These are phyloP conservation scores for Discostella stelligeroides DNA, from an alignment of 108 stramenopile species.

Conservation along the genomic window DNA sequence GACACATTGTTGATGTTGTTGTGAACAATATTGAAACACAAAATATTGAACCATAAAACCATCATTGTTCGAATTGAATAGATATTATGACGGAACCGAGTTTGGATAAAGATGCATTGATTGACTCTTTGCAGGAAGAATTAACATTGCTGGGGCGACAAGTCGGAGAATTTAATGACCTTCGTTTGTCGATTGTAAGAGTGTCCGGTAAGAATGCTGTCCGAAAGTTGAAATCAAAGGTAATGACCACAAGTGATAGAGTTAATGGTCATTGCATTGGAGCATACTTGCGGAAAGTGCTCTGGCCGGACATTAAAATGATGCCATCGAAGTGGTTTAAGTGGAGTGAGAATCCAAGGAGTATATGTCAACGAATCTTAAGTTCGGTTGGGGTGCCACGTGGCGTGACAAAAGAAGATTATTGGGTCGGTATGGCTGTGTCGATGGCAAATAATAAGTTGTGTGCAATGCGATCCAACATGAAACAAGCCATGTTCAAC, in stretches of 20 bases:
- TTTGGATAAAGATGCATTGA: too few species aligned
- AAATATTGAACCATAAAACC: too few species aligned
- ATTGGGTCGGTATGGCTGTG: background rate
- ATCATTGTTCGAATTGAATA: too few species aligned
- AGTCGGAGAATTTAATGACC: too few species aligned
- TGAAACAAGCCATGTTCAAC: background rate
- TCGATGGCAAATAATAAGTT: background rate
- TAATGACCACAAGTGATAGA: background rate
- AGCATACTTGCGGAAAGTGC: background rate
- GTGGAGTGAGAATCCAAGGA: background rate
- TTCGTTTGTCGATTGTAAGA: background rate
- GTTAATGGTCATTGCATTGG: background rate
- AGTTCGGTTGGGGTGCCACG: background rate
- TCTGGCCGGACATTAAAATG: background rate
- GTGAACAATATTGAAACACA: too few species aligned
- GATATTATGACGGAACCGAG: too few species aligned
- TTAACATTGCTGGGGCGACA: too few species aligned
- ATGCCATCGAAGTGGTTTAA: background rate
- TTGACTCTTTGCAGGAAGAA: too few species aligned
- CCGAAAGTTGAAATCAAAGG: background rate
- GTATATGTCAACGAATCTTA: background rate
- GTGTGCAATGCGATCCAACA: background rate
- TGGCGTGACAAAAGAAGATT: background rate
- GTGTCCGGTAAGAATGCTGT: background rate
- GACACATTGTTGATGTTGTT: too few species aligned